A percentile compares a stretch with the other conserved stretches of the same genome.
phyloP scores from a whole-genome alignment of 176 grass and related monocot genomes.

The Urochloa ruziziensis region DNA sequence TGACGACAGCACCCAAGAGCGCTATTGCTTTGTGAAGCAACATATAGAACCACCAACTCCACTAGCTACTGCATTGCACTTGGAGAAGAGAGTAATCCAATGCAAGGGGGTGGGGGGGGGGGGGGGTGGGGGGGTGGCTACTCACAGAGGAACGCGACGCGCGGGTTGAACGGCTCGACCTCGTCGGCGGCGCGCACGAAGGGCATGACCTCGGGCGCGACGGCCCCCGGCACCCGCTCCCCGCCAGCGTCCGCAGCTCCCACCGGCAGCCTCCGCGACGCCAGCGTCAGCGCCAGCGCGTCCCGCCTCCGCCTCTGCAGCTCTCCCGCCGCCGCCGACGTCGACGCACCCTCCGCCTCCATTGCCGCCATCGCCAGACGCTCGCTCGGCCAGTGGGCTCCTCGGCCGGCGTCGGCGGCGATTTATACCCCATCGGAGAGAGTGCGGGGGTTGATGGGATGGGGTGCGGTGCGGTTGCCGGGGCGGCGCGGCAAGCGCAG shows the following conservation, averaged over 20 bases:
- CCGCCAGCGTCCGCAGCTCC: conserved; percentile 27
- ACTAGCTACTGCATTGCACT: not conserved
- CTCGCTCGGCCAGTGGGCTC: not conserved
- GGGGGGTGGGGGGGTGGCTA: not conserved
- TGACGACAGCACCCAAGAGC: not conserved
- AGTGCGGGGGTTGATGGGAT: not conserved
- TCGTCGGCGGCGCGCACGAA: conserved; percentile 55
- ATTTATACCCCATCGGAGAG: conserved; percentile 40
- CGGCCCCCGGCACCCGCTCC: conserved; percentile 38
- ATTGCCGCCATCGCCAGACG: not conserved
- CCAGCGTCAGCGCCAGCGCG: conserved; percentile 34
- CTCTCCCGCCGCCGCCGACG: conserved; percentile 12
- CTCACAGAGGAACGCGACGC: conserved; percentile 54
- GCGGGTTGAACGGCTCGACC: conserved; percentile 38
- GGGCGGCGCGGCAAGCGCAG: conserved; percentile 23
- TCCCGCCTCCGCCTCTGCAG: conserved; percentile 25
- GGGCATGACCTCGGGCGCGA: conserved; percentile 50
- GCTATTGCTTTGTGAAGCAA: not conserved
- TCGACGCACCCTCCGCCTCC: not conserved
- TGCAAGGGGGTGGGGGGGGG: not conserved
- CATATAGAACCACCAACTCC: not conserved
- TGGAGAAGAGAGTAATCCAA: not conserved
- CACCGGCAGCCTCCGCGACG: conserved; percentile 40
- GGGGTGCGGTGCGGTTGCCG: conserved; percentile 10
- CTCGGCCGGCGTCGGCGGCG: not conserved